A percentile compares a stretch with the other conserved stretches of the same genome.
phyloP scores from a whole-genome alignment of 2,329 filamentous ascomycete species.

The Dothideomycetes sp. region DNA sequence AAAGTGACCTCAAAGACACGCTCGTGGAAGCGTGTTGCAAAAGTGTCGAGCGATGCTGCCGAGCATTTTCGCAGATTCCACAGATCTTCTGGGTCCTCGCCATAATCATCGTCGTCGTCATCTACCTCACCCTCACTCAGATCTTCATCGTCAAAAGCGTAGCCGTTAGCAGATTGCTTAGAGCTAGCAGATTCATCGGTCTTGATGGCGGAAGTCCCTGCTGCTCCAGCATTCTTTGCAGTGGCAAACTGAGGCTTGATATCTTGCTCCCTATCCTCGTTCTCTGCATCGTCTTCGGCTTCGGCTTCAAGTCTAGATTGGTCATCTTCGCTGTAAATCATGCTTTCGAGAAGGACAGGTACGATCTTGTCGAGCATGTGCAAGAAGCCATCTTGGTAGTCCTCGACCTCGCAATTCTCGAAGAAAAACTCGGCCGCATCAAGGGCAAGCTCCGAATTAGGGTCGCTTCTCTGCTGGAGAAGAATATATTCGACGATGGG shows the following conservation, averaged over 20 bases:
- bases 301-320: conserved; percentile 75
- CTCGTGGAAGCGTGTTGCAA: conserved; percentile 79
- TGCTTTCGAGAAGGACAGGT: conserved; percentile 81
- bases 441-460: conserved; percentile 80
- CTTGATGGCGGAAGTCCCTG: not conserved
- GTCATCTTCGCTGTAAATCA: conserved; percentile 94
- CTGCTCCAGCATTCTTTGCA: conserved; percentile 16
- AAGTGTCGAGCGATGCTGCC: conserved; percentile 85
- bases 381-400: conserved; percentile 62
- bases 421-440: conserved; percentile 98
- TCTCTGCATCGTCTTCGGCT: conserved; percentile 70
- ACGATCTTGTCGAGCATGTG: conserved; percentile 78
- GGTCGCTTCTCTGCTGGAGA: conserved; percentile 66
- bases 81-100: conserved; percentile 70
- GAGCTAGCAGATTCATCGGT: conserved; percentile 27
- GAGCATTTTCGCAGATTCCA: conserved; percentile 98
- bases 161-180: conserved; percentile 27
- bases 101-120: conserved; percentile 60
- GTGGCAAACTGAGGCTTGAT: conserved; percentile 89
- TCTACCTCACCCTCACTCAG: conserved; percentile 83
- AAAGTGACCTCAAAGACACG: conserved; percentile 85
- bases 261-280: conserved; percentile 81
- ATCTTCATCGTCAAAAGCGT: conserved; percentile 52
- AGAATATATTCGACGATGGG: conserved; percentile 91
- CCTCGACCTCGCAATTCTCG: conserved; percentile 76